phyloP scores from a whole-genome alignment of 148 eudicot species.

The Camellia japonica region DNA sequence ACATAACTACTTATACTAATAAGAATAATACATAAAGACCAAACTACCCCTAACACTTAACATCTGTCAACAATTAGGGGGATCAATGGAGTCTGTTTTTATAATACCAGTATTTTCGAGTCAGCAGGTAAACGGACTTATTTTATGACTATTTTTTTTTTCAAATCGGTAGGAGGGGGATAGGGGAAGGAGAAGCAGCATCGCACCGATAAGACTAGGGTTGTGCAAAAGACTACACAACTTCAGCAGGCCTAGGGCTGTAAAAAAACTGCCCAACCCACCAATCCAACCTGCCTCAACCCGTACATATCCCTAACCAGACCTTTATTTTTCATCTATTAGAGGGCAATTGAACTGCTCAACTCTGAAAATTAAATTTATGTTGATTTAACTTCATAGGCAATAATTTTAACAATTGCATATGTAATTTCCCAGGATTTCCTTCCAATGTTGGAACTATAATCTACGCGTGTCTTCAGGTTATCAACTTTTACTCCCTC shows the following conservation, averaged over 20 bases:
- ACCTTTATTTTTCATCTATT: constrained; percentile 4
- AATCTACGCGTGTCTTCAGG: constrained; percentile 78
- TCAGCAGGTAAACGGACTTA: constrained; percentile 52
- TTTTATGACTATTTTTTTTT: not conserved
- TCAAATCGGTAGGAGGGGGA: too few relatives aligned
- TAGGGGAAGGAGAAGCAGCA: too few relatives aligned
- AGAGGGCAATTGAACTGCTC: not conserved
- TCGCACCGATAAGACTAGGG: too few relatives aligned
- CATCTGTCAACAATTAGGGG: constrained; percentile 87
- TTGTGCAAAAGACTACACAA: too few relatives aligned
- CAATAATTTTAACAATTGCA: constrained; percentile 1
- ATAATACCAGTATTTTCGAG: constrained; percentile 72
- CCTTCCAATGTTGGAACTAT: constrained; percentile 65
- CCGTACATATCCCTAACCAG: too few relatives aligned
- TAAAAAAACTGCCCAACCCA: too few relatives aligned
- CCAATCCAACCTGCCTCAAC: not conserved
- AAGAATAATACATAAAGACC: too few relatives aligned
- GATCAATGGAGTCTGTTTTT: constrained; percentile 90
- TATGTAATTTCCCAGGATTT: constrained; percentile 47
- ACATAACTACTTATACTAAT: too few relatives aligned
- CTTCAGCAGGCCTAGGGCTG: too few relatives aligned
- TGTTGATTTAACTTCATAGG: not conserved
- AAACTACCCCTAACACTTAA: too few relatives aligned
- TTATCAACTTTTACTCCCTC: constrained; percentile 16
- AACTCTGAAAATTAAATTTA: not conserved